Percentiles rank a stretch among this genome's conserved stretches.
Conservation (phyloP, 495 filamentous ascomycete genomes). For the Aspergillus ostianus region DNA sequence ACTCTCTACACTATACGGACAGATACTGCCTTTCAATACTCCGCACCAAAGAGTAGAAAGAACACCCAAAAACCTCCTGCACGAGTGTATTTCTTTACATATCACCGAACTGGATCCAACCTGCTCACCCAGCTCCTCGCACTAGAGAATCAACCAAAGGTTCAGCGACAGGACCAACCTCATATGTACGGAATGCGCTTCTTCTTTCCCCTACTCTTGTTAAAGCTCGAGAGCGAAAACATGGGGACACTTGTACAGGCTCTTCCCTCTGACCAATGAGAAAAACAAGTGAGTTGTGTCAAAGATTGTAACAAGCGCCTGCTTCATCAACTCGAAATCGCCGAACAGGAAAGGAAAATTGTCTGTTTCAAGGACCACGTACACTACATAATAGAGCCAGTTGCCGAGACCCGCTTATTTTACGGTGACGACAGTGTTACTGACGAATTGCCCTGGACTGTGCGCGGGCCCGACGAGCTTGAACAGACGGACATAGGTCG, state of each 20-base stretch:
- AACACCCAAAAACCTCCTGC: neutral
- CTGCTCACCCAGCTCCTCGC: slow-evolving; percentile 2
- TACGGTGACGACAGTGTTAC: neutral
- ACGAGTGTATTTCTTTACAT: neutral
- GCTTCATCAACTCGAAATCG: neutral
- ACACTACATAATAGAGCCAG: neutral
- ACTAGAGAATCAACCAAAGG: slow-evolving; percentile 2
- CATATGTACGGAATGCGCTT: neutral
- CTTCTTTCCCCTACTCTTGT: neutral
- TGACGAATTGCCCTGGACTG: neutral
- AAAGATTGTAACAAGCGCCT: neutral
- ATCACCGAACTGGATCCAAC: slow-evolving; percentile 4
- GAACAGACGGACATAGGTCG: neutral
- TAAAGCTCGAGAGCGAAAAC: neutral
- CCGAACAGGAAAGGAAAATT: neutral
- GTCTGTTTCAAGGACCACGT: slow-evolving; percentile 6
- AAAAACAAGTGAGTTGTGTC: neutral
- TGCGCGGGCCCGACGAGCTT: neutral
- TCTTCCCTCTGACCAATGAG: neutral
- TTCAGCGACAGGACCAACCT: neutral
- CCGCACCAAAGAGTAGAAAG: no score
- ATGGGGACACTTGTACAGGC: neutral
- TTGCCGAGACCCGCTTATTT: slow-evolving; percentile 1
- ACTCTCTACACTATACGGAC: no score
- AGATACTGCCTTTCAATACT: neutral